Conservation (phyloP, 495 filamentous ascomycete species). For the Podospora comata region DNA sequence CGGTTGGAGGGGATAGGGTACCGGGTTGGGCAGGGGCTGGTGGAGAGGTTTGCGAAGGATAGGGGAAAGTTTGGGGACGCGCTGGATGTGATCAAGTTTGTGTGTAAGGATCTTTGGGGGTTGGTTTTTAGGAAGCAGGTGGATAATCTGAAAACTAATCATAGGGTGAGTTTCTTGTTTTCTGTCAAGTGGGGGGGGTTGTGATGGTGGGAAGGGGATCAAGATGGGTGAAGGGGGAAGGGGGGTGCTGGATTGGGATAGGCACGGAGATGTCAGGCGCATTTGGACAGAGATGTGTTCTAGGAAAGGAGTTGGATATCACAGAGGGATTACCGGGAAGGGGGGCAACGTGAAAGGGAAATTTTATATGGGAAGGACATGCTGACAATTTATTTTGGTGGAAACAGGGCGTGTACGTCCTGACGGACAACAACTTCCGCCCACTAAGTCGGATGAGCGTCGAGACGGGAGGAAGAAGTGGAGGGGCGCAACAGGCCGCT, state of each 20-base stretch:
- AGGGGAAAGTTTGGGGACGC: conserved; percentile 83
- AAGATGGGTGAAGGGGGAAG: background rate
- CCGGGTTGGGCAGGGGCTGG: conserved; percentile 86
- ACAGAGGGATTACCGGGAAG: background rate
- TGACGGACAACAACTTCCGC: conserved; percentile 90
- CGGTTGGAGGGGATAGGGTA: conserved; percentile 85
- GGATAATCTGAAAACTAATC: conserved; percentile 98
- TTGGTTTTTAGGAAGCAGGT: conserved; percentile 94
- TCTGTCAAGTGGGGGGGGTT: background rate
- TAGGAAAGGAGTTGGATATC: background rate
- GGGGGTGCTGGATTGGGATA: no score
- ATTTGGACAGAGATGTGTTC: background rate
- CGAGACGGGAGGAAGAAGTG: conserved; percentile 53
- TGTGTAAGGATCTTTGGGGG: conserved; percentile 97
- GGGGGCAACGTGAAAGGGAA: background rate
- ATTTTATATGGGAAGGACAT: background rate
- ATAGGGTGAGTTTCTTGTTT: conserved; percentile 57
- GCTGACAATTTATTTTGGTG: background rate
- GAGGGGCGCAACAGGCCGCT: conserved; percentile 51
- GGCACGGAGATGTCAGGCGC: no score
- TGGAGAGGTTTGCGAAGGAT: conserved; percentile 87
- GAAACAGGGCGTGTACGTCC: conserved; percentile 81
- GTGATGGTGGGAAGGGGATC: background rate
- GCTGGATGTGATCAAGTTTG: conserved; percentile 91
- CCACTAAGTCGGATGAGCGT: conserved; percentile 85